Evolutionary conservation across 2,329 filamentous ascomycete species (phyloP).

Genomic region (Neopestalotiopsis clavispora): DNA sequence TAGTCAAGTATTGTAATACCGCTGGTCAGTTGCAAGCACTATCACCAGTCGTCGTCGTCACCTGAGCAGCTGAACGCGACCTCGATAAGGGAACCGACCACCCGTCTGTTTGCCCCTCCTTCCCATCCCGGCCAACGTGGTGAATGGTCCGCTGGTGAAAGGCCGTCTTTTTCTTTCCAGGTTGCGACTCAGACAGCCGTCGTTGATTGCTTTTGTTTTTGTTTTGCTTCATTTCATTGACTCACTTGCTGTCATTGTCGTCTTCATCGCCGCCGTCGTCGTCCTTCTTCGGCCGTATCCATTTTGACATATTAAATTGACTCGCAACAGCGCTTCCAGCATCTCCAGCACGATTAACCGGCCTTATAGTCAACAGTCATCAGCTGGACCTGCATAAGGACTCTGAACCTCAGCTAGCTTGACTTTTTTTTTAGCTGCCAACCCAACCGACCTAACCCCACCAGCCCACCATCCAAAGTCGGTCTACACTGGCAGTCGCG

Average conservation of each 20-base stretch:
- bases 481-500: neutral
- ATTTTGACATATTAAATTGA: neutral
- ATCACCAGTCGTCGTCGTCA: neutral
- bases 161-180: neutral
- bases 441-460: neutral
- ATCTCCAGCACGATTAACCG: neutral
- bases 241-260: neutral
- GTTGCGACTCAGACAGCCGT: neutral
- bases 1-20: neutral
- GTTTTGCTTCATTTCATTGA: neutral
- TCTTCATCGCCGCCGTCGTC: too few relatives aligned
- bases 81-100: neutral
- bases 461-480: constrained; percentile 6
- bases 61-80: neutral
- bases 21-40: neutral
- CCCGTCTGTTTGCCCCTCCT: constrained; percentile 13
- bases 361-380: too few relatives aligned
- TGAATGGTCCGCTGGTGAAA: neutral
- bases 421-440: too few relatives aligned
- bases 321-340: neutral
- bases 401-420: neutral
- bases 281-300: neutral
- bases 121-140: constrained; percentile 7
- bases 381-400: neutral
- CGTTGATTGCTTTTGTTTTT: neutral